These are phyloP conservation scores for Penstemon barbatus DNA, from an alignment of 257 asterid genomes.

Conservation along the genomic window DNA sequence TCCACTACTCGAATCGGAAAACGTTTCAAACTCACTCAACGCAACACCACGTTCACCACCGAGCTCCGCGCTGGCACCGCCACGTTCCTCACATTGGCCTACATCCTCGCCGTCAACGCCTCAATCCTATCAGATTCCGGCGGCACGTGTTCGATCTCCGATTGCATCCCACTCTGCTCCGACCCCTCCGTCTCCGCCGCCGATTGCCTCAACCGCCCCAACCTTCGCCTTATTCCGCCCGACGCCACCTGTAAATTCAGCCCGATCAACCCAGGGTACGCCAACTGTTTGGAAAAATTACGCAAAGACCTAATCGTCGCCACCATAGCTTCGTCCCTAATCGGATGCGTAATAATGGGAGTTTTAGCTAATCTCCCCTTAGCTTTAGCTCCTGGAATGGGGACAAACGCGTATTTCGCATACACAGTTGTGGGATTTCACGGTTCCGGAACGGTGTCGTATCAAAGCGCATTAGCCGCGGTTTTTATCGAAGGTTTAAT, in stretches of 20 bases:
- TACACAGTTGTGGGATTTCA: constrained; percentile 94
- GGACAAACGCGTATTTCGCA: constrained; percentile 86
- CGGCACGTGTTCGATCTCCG: constrained; percentile 88
- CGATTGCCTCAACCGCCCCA: constrained; percentile 45
- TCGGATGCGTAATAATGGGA: constrained; percentile 88
- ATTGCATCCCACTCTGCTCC: constrained; percentile 78
- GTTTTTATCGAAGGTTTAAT: constrained; percentile 80
- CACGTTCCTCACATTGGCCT: constrained; percentile 97
- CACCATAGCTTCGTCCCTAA: constrained; percentile 74
- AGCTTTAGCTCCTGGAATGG: constrained; percentile 95
- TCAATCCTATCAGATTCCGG: constrained; percentile 90
- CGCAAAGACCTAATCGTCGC: constrained; percentile 82
- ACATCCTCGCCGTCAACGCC: constrained; percentile 96
- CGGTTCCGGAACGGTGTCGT: constrained; percentile 78
- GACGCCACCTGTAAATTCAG: constrained; percentile 70
- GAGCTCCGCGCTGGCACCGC: constrained; percentile 99
- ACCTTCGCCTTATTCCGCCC: constrained; percentile 50
- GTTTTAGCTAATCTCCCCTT: constrained; percentile 70
- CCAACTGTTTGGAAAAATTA: constrained; percentile 65
- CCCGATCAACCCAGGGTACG: constrained; percentile 92
- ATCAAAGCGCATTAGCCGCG: constrained; percentile 80
- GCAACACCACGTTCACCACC: constrained; percentile 84
- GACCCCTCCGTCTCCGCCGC: constrained; percentile 46
- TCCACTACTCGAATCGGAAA: constrained; percentile 56
- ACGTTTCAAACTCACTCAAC: constrained; percentile 72